phyloP scores from a whole-genome alignment of 306 rosid species.

The Cicer cuneatum region DNA sequence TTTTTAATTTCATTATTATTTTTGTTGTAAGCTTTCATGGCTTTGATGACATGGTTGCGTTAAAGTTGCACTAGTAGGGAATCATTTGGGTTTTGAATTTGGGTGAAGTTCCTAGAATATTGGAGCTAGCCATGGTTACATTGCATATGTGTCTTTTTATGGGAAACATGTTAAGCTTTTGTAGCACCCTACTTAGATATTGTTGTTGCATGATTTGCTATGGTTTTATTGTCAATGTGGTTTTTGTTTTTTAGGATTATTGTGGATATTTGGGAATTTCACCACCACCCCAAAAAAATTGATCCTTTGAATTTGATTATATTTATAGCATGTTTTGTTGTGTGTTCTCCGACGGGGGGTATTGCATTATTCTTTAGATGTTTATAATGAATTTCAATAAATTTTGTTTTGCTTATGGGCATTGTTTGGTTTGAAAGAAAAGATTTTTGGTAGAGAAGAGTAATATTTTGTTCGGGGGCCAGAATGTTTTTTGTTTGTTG shows the following conservation, averaged over 20 bases:
- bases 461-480: no score
- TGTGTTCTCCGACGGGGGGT: no score
- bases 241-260: no score
- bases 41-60: not conserved
- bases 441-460: no score
- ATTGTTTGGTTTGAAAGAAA: no score
- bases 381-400: no score
- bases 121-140: conserved; percentile 46
- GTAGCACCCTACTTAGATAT: no score
- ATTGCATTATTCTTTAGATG: no score
- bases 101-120: conserved; percentile 52
- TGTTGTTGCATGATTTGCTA: conserved; percentile 1
- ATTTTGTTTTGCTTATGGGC: no score
- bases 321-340: no score
- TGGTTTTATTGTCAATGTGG: not conserved
- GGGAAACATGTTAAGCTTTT: conserved; percentile 21
- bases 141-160: not conserved
- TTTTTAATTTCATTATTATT: not conserved
- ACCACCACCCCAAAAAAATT: not conserved
- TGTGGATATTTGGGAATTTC: not conserved
- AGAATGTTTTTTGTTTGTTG: no score
- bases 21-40: conserved; percentile 33
- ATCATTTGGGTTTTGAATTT: not conserved
- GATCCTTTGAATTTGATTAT: no score
- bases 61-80: conserved; percentile 32